A percentile compares a stretch with the other conserved stretches of the same genome.
These are phyloP conservation scores for Phyllosticta citriasiana DNA, from an alignment of 2,329 filamentous ascomycete species.

Conservation along the genomic window DNA sequence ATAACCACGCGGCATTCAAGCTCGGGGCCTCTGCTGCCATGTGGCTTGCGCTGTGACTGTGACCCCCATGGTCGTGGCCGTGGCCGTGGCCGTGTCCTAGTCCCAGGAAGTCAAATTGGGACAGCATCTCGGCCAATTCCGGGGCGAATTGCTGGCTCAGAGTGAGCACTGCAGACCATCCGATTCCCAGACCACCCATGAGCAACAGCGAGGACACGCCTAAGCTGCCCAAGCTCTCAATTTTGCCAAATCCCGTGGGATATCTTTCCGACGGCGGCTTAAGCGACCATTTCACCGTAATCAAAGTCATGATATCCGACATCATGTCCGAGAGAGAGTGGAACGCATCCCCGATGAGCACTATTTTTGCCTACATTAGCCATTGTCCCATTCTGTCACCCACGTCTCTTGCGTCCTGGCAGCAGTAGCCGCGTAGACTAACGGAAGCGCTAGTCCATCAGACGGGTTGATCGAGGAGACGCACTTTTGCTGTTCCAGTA, in stretches of 20 bases:
- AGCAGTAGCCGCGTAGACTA: neutral
- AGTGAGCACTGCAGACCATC: slow-evolving; percentile 52
- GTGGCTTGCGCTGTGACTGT: slow-evolving; percentile 32
- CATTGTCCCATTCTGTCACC: neutral
- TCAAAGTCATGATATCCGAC: slow-evolving; percentile 86
- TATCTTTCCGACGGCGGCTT: slow-evolving; percentile 75
- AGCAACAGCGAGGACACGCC: slow-evolving; percentile 89
- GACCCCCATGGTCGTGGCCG: slow-evolving; percentile 39
- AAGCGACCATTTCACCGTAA: slow-evolving; percentile 88
- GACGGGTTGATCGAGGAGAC: slow-evolving; percentile 6
- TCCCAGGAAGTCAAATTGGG: slow-evolving; percentile 34
- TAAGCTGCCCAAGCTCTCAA: slow-evolving; percentile 90
- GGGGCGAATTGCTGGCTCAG: slow-evolving; percentile 43
- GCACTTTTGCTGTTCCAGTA: slow-evolving; percentile 76
- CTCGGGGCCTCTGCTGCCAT: slow-evolving; percentile 52
- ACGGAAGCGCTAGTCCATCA: neutral
- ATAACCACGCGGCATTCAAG: slow-evolving; percentile 90
- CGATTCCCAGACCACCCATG: slow-evolving; percentile 85
- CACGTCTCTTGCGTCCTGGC: slow-evolving; percentile 17
- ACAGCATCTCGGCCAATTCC: slow-evolving; percentile 32
- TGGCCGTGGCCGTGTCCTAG: slow-evolving; percentile 58
- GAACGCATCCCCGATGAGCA: slow-evolving; percentile 86
- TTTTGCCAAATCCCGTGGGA: slow-evolving; percentile 87
- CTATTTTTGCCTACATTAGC: slow-evolving; percentile 25
- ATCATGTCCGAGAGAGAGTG: slow-evolving; percentile 93